Conservation (phyloP, 352 stramenopile genomes). For the Phytophthora chlamydospora region DNA sequence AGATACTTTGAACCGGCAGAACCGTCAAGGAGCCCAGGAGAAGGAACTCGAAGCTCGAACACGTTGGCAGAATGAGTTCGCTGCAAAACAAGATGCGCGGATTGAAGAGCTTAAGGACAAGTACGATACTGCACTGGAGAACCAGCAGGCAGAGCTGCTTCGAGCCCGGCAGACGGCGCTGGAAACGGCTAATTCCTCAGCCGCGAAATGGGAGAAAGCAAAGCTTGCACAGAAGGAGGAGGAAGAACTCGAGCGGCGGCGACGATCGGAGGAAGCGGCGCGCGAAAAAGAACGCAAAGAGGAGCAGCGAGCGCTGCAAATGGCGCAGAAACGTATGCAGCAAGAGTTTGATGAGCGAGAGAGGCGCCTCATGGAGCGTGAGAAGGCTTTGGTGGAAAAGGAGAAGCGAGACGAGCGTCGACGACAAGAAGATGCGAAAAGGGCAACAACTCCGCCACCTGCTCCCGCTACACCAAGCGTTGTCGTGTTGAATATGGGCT, state of each 20-base stretch:
- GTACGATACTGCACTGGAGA: slow-evolving; percentile 68
- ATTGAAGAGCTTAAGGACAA: slow-evolving; percentile 75
- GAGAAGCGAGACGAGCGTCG: slow-evolving; percentile 41
- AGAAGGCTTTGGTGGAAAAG: slow-evolving; percentile 51
- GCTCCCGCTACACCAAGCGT: slow-evolving; percentile 45
- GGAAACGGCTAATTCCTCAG: slow-evolving; percentile 51
- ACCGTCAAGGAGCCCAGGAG: slow-evolving; percentile 56
- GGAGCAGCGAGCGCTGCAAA: slow-evolving; percentile 41
- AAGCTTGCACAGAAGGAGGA: slow-evolving; percentile 48
- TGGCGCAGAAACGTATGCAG: slow-evolving; percentile 44
- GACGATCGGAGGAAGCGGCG: slow-evolving; percentile 31
- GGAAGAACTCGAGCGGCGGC: slow-evolving; percentile 42
- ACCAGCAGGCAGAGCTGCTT: slow-evolving; percentile 61
- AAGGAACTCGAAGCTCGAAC: slow-evolving; percentile 64
- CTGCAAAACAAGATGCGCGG: slow-evolving; percentile 67
- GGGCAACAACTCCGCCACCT: slow-evolving; percentile 2
- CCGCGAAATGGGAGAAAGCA: slow-evolving; percentile 57
- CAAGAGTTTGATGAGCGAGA: slow-evolving; percentile 66
- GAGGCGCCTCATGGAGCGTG: slow-evolving; percentile 52
- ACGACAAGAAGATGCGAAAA: slow-evolving; percentile 28
- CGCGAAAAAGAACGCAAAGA: slow-evolving; percentile 51
- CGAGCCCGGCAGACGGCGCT: slow-evolving; percentile 54
- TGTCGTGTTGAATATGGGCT: slow-evolving; percentile 63
- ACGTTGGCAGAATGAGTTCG: slow-evolving; percentile 76
- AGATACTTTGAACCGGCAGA: slow-evolving; percentile 52